Evolutionary conservation across 306 rosid genomes (phyloP).

Genomic region (Fragaria iinumae): DNA sequence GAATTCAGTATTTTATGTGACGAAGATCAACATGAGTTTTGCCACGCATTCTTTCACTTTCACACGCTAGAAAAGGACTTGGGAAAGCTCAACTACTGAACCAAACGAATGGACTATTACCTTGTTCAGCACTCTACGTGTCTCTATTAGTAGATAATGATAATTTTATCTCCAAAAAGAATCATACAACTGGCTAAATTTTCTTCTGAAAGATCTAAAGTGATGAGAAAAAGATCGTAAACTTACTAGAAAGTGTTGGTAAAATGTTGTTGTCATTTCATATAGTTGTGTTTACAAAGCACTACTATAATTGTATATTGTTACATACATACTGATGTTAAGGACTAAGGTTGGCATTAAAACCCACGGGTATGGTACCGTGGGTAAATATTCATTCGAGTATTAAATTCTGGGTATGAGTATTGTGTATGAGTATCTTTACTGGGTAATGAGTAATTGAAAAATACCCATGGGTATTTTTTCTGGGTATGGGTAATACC

Average conservation of each 20-base stretch:
- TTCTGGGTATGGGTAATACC: too few species aligned
- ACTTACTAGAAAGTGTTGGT: background rate
- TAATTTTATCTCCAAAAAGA: background rate
- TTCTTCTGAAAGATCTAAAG: background rate
- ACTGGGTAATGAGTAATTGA: too few species aligned
- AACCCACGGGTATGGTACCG: too few species aligned
- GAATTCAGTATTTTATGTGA: background rate
- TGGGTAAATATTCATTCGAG: too few species aligned
- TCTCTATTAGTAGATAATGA: background rate
- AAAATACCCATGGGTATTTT: too few species aligned
- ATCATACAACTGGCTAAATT: background rate
- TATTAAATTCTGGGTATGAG: too few species aligned
- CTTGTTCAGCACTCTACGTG: background rate
- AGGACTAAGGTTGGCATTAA: too few species aligned
- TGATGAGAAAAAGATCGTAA: background rate
- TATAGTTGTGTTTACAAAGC: background rate
- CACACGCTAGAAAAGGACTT: background rate
- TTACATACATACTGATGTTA: background rate
- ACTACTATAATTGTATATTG: background rate
- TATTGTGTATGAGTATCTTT: too few species aligned
- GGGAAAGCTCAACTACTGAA: slow-evolving; percentile 6
- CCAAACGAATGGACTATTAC: background rate
- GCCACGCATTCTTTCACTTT: slow-evolving; percentile 11
- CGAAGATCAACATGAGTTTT: background rate
- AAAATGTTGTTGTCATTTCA: background rate